Evolutionary conservation across 2,329 filamentous ascomycete species (phyloP), one percentile per base, ranked within the genome.

Genomic region (Alternaria brassicicola): DNA sequence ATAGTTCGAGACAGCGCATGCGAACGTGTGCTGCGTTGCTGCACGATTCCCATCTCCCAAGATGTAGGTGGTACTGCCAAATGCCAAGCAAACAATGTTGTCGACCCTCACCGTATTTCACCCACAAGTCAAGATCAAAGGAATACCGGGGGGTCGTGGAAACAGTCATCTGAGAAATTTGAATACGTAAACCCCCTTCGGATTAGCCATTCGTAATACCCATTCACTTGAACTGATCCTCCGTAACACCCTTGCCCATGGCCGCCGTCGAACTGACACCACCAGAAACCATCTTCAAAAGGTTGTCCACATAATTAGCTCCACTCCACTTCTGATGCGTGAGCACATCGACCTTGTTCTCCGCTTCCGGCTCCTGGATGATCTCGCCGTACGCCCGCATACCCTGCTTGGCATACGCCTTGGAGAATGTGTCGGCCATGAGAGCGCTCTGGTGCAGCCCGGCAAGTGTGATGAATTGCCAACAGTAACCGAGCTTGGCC

Each of bases 381-480:
- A 97, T 85, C 83, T 98, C 93, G 76, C 94, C 94, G 78, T 98
- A 99, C 13, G 94, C 95, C 56, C 93, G 88, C 94, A 99, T 99
- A 56, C 94, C 94, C 59, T 89, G 83, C 77, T 87, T 83, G 56
- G 89, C 85, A 78, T 91, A 99, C 47, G 92, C 91, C 76, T 88
- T 86, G 59, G 92, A 88, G 80, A 99, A 99, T 63, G 89, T 88
- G 81, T 98, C 88, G 72, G 89, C 89, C 81, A 97, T 96, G 52
- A 99, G 87, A 35, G 94, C 95, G 4, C 92, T 97, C 62, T 92
- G 96, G 84, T 99, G 95, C 75, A 99, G 85, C 68, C 95, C 95
- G 5, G 94, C 95, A 45, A 99, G 87, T n/a, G 95, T 99, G 83
- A 99, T 99, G 85, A 99, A 99, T 80, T 99, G 95, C 95, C 95